Base-by-base conservation (phyloP, 1,139 yeast species). In the Blastobotrys capitulatus region DNA sequence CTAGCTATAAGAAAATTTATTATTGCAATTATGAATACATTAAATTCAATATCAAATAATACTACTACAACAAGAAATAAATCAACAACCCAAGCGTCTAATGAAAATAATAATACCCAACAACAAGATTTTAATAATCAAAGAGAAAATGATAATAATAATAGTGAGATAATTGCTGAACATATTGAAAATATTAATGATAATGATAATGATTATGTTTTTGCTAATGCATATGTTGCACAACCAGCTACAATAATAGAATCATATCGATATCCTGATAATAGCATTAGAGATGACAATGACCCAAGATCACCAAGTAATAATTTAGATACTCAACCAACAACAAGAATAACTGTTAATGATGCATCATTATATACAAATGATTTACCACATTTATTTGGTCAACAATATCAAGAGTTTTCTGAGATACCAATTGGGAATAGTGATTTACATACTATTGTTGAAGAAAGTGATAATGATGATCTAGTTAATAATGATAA, bases 201-300 rank as follows among this genome's bases (percentile, higher is more conserved):
- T 6, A 29, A 29, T 29, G 32, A 13, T 6, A 26, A 26, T 26
- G n/a, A n/a, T n/a, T n/a, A n/a, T n/a, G n/a, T n/a, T n/a, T n/a
- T n/a, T n/a, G n/a, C n/a, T n/a, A 26, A 40, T n/a, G 43, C 16
- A 20, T 40, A 40, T 40, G 15, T 40, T 15, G 43, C 43, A 10
- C 3, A 25, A 10, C 43, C 43, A 6, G 43, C 26, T 5, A 22
- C 25, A 6, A 10, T 29, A 29, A 12, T 29, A 13, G 9, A 4
- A 29, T 13, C 32, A 29, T 4, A 29, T 29, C 32, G n/a, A 29
- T 29, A 13, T 29, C 12, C 12, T 6, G 9, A 12, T 13, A 9
- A 13, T 13, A 13, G 32, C n/a, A 29, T 4, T 29, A 10, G 32
- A 29, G 12, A 29, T 4, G n/a, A 4, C 9, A 29, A 13, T 13